Evolutionary conservation across 352 stramenopile species (phyloP), one percentile per base, ranked within the genome.

Genomic region (Detonula confervacea): DNA sequence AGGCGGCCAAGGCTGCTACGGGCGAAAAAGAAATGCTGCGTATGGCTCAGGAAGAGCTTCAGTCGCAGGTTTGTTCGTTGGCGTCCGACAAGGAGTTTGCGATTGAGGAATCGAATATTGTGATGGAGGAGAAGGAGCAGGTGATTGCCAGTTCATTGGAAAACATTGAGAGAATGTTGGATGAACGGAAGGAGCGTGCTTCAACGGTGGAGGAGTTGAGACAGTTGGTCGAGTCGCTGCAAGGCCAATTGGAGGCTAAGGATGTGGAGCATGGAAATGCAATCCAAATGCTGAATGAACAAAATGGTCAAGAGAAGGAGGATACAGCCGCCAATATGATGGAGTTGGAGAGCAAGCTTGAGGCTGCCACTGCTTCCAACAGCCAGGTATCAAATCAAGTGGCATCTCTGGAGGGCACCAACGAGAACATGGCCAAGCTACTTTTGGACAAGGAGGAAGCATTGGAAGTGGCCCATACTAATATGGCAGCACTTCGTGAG

Each of bases 41-140:
- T 9, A 39, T 79, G 37, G 61, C 57, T 0, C 82, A 82, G 60
- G 51, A 75, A 49, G 73, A 82, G 42, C 62, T 83, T 12, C 59
- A 80, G 29, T 74, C 61, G 57, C 78, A 79, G 56, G 66, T 86
- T 4, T 75, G 54, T 22, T n/a, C 49, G 11, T 54, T 86, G 5
- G 61, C 78, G 12, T 82, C 73, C 0, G 78, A 86, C 39, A 86
- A 86, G 35, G 78, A 86, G 24, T 86, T 80, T 69, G 72, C 62
- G 4, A 12, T 83, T 6, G 79, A 29, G 1, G 78, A 86, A 25
- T 35, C 72, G 27, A 59, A 74, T 35, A 65, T 84, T 62, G 42
- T 84, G 7, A 64, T 74, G 47, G 56, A 18, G 33, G 76, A 84
- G 25, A 84, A 80, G 24, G 70, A 84, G 33, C 22, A 18, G 55